Percentiles rank a stretch among this genome's conserved stretches.
Conservation (phyloP, 768 basidiomycete genomes). For the Rubroboletus satanas region DNA sequence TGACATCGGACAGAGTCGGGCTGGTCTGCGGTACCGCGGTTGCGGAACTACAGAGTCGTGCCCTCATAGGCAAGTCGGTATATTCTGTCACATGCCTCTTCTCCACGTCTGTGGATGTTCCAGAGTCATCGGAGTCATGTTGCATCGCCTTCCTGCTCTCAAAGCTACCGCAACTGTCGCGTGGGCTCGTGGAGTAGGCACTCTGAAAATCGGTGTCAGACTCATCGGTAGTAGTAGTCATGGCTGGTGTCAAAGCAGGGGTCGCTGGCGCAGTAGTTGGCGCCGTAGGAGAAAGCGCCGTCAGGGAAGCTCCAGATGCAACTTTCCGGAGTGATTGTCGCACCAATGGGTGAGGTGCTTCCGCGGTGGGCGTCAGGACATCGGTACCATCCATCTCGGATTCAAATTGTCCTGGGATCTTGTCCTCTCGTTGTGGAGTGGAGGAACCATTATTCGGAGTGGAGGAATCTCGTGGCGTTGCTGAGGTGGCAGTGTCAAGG, state of each 20-base stretch:
- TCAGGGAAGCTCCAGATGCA: constrained; percentile 30
- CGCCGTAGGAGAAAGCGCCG: constrained; percentile 23
- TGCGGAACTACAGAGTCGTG: constrained; percentile 54
- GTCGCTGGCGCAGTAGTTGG: constrained; percentile 32
- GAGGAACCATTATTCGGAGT: constrained; percentile 25
- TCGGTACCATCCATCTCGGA: constrained; percentile 27
- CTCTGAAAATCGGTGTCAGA: constrained; percentile 87
- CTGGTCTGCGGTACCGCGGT: constrained; percentile 46
- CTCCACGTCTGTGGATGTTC: constrained; percentile 29
- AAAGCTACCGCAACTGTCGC: constrained; percentile 57
- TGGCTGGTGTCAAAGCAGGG: constrained; percentile 32
- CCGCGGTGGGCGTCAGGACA: constrained; percentile 29
- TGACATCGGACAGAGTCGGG: constrained; percentile 40
- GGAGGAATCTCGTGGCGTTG: constrained; percentile 29
- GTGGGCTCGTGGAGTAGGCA: constrained; percentile 74
- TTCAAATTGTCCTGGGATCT: constrained; percentile 40
- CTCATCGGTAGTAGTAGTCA: constrained; percentile 55
- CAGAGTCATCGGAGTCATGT: constrained; percentile 30
- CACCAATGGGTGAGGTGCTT: constrained; percentile 14
- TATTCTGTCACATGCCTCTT: constrained; percentile 31
- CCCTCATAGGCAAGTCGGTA: constrained; percentile 39
- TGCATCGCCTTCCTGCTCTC: constrained; percentile 25
- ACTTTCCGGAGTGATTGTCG: constrained; percentile 30
- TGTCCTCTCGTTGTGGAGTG: constrained; percentile 33
- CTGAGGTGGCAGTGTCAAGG: constrained; percentile 21